Evolutionary conservation across 176 grass and related monocot genomes (phyloP).

Genomic region (Ananas comosus): DNA sequence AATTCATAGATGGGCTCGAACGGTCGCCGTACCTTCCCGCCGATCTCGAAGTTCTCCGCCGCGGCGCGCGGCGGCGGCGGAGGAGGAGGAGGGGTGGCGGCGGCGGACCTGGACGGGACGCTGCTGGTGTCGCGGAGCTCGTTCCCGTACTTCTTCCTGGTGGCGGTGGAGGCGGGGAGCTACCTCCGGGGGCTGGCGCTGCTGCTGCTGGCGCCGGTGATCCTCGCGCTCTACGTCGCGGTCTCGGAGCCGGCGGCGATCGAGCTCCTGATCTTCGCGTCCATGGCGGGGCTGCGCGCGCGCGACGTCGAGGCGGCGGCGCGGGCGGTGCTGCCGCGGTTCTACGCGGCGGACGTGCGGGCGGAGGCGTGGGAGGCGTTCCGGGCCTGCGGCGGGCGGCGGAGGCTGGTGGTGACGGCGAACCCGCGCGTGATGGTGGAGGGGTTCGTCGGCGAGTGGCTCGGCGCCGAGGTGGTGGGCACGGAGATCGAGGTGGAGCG

Average conservation of each 20-base stretch:
- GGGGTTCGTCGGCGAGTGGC: constrained; percentile 51
- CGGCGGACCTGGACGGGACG: constrained; percentile 76
- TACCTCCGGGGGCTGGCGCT: constrained; percentile 39
- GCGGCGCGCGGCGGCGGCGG: background rate
- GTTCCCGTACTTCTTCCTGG: constrained; percentile 94
- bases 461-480: constrained; percentile 56
- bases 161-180: constrained; percentile 65
- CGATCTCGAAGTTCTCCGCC: constrained; percentile 15
- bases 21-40: constrained; percentile 32
- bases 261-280: constrained; percentile 55
- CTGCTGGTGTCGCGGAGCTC: constrained; percentile 58
- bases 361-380: constrained; percentile 72
- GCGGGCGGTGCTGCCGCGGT: constrained; percentile 52
- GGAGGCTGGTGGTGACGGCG: constrained; percentile 69
- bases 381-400: constrained; percentile 21
- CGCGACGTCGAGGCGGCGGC: constrained; percentile 58
- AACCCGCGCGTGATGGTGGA: constrained; percentile 53
- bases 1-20: background rate
- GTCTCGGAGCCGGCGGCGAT: constrained; percentile 75
- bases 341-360: constrained; percentile 71
- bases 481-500: constrained; percentile 52
- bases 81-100: background rate
- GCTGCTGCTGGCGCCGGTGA: constrained; percentile 40
- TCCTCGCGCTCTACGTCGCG: constrained; percentile 49
- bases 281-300: constrained; percentile 43